Evolutionary conservation across 1,284 basidiomycete species (phyloP), one percentile per base, ranked within the genome.

Genomic region (Moesziomyces sp.): DNA sequence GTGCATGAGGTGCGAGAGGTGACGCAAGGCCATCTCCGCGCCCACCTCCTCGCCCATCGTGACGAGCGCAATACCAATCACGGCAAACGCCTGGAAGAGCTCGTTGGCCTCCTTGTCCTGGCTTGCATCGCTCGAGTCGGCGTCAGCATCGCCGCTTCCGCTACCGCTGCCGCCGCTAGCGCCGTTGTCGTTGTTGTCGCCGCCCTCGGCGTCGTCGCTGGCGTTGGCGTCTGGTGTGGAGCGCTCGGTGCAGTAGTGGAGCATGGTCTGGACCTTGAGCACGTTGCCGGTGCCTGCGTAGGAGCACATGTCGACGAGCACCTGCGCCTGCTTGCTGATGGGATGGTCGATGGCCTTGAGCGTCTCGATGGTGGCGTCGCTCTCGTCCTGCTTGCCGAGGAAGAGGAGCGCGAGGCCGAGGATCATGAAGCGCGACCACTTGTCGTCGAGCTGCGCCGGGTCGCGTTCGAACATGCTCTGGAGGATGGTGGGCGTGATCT

Each of bases 31-130:
- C 83, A 99, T 99, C 86, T 99, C 94, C 4, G 95, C 90, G 53
- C 97, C 97, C 48, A 99, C 91, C 50, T 99, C 96, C 85, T 99
- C 97, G 44, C 97, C 97, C 95, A 99, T 99, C 1, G 96, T 92
- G 45, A 99, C 92, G 51, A 99, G 86, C 0, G 96, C 92, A 77
- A 99, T 93, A 46, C 93, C 96, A 47, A 99, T 88, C 44, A 97
- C 94, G 14, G 97, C 93, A 76, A 98, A 93, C 1, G 93, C 90
- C 85, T 98, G 93, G 88, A 93, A 94, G 40, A 91, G 91, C 76
- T 97, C 92, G 68, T 93, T 89, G 76, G 88, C 86, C 52, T 88
- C 88, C 44, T 74, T 70, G 11, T 89, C 88, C 71, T 88, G 84
- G 53, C 83, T 77, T 6, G 60, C 62, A 10, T 75, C 60, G 30